Evolutionary conservation across 2,329 filamentous ascomycete species (phyloP).

Genomic region (Lachnellula subtilissima): DNA sequence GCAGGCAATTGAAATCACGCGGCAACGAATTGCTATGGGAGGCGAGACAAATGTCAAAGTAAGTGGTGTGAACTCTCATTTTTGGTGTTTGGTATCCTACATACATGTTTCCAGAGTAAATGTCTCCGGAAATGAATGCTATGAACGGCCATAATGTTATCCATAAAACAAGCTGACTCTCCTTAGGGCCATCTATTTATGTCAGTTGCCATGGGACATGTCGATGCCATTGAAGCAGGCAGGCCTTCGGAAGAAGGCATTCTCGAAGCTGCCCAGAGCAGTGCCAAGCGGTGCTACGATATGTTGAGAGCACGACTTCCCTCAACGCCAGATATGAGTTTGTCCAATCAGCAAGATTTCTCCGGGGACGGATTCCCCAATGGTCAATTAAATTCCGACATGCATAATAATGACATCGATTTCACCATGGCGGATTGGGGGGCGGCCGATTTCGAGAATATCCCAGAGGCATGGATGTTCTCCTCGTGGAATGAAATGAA

Average conservation of each 20-base stretch:
- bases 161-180: too few relatives aligned
- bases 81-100: too few relatives aligned
- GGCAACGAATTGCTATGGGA: slow-evolving; percentile 32
- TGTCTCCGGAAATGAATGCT: too few relatives aligned
- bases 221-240: slow-evolving; percentile 29
- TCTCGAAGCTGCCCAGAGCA: slow-evolving; percentile 15
- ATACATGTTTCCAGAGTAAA: too few relatives aligned
- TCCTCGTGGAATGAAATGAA: slow-evolving; percentile 1
- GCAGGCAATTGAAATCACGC: slow-evolving; percentile 28
- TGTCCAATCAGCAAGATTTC: background rate
- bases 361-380: background rate
- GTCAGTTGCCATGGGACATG: slow-evolving; percentile 37
- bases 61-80: too few relatives aligned
- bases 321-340: background rate
- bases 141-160: too few relatives aligned
- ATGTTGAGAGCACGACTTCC: slow-evolving; percentile 8
- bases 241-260: slow-evolving; percentile 9
- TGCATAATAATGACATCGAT: background rate
- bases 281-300: slow-evolving; percentile 14
- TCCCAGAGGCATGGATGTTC: slow-evolving; percentile 7
- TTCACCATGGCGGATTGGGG: slow-evolving; percentile 11
- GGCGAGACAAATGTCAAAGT: slow-evolving; percentile 42
- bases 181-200: slow-evolving; percentile 34
- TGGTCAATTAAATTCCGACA: background rate
- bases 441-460: slow-evolving; percentile 10